Base-by-base conservation (phyloP, 2,329 filamentous ascomycete species). In the Trematosphaeria pertusa region DNA sequence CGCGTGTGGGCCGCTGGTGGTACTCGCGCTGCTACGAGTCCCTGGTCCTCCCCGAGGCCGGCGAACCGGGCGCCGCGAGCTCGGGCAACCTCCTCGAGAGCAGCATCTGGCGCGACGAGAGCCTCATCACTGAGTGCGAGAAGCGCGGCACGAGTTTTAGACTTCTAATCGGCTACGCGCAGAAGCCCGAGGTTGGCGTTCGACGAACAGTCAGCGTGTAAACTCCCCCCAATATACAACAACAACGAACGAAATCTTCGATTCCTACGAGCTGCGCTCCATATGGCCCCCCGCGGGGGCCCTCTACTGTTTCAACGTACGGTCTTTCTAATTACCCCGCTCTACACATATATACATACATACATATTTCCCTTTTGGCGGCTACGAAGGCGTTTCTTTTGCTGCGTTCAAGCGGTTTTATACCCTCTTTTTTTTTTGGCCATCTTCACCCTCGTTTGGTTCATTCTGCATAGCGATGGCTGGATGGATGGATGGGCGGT, bases 1-100 rank as follows among this genome's bases (percentile, higher is more conserved):
- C 91, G 12, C 87, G 86, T 53, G 93, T 97, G 9, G 93, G 91
- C 2, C 83, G 94, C 33, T 97, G 93, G 91, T 99, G 94, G 94
- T 97, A 96, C 73, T 89, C 85, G 8, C 85, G 88, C 41, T 97
- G 93, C 76, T 97, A 97, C 69, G 93, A 97, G 73, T 84, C 81
- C 46, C 79, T 82, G 4, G 78, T 86, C 7, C 59, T 78, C 3
- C 65, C 68, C 5, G 65, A 68, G 45, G 63, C 60, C 14, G 64
- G 62, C 39, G 67, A 69, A 21, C 56, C 62, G 5, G 64, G 58
- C 19, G 62, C 58, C 7, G 60, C 67, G 38, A 68, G 78, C 38
- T 59, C 64, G 2, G 59, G 60, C 35, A 58, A 60, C 32, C 52
- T 70, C 1, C 74, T 76, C 37, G 75, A 77, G 35, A 83, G 73